Base-by-base conservation (phyloP, 2,329 filamentous ascomycete species). In the Penicillium sp. region DNA sequence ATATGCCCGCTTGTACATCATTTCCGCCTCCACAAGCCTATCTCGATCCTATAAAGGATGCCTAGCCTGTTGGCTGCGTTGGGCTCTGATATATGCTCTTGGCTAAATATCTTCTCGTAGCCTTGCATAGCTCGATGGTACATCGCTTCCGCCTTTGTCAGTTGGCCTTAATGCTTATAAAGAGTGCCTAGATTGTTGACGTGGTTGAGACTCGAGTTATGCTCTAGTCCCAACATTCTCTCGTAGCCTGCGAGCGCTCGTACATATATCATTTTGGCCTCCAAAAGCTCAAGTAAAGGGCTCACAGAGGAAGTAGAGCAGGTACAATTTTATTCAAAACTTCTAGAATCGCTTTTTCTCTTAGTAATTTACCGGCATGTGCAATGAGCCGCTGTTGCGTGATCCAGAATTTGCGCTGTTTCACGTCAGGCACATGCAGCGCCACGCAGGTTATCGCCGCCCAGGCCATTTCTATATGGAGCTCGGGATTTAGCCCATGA, bases 401-500 rank as follows among this genome's bases (percentile, higher is more conserved):
- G 29, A 33, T 4, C 29, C 29, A 24, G 7, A 33, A 48, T 3
- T 21, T 10, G 5, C 6, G 9, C 6, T 22, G 7, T 11, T 6
- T 3, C 22, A 2, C 0, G 19, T 3, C 3, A 8, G 46, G 46
- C 4, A 35, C n/a, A 35, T 22, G 29, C 27, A 4, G n/a, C 7
- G 10, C 46, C 14, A 48, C 46, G 33, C 19, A 48, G 22, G 7
- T 6, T 3, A 48, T 10, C 13, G 29, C 27, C 7, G 21, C 22
- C 29, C 14, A 21, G 8, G 26, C 49, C 45, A 56, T 52, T 14
- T n/a, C 16, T 0, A 22, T 37, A 7, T 53, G 37, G 22, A 49
- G 2, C 37, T n/a, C 45, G 10, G 37, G 37, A 13, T 57, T 57
- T 9, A 57, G 19, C 19, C 47, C 50, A 53, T 57, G 16, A 21